Conservation (phyloP, 345 rosid species). For the Citrus sinensis region DVS_A1.0 CM039169.1:1295001-1295500, state of each 20-base stretch:
- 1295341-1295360: background rate
- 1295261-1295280: background rate
- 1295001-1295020: background rate
- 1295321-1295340: background rate
- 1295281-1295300: background rate
- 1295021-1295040: background rate
- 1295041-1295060: slow-evolving; percentile 41
- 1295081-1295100: slow-evolving; percentile 92
- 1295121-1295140: slow-evolving; percentile 98
- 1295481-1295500: slow-evolving; percentile 65
- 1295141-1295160: slow-evolving; percentile 85
- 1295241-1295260: slow-evolving; percentile 65
- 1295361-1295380: background rate
- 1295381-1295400: background rate
- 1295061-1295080: slow-evolving; percentile 79
- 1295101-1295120: slow-evolving; percentile 94
- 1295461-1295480: slow-evolving; percentile 62
- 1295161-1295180: slow-evolving; percentile 88
- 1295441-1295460: slow-evolving; percentile 76
- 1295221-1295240: slow-evolving; percentile 89
- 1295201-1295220: slow-evolving; percentile 84
- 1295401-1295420: slow-evolving; percentile 36
- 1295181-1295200: slow-evolving; percentile 97
- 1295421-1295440: slow-evolving; percentile 98
- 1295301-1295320: too few species aligned